phyloP scores from a whole-genome alignment of 129 eudicot species.

The Flaveria robusta region DNA sequence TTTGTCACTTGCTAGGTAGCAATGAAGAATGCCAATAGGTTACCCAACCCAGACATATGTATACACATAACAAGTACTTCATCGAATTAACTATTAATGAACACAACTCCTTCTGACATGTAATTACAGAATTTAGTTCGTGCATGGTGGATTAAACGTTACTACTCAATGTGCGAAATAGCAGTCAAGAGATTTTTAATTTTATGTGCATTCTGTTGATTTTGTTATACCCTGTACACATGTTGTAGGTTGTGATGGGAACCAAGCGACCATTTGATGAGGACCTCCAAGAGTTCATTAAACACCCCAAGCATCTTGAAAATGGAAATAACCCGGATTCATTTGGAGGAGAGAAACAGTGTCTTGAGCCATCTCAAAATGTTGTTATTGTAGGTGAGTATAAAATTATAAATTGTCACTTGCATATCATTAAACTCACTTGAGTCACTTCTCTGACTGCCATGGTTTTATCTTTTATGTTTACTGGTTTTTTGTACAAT shows the following conservation, averaged over 20 bases:
- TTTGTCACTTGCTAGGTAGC: not conserved
- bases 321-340: conserved; percentile 28
- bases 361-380: conserved; percentile 28
- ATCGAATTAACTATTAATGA: too few relatives aligned
- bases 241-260: conserved; percentile 52
- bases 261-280: conserved; percentile 53
- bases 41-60: too few relatives aligned
- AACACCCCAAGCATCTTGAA: conserved; percentile 51
- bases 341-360: conserved; percentile 23
- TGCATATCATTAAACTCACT: not conserved
- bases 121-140: not conserved
- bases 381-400: conserved; percentile 38
- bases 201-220: not conserved
- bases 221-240: conserved; percentile 12
- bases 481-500: not conserved
- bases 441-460: not conserved
- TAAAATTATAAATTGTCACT: not conserved
- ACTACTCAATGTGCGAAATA: not conserved
- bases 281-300: conserved; percentile 49
- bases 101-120: not conserved
- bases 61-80: too few relatives aligned
- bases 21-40: not conserved
- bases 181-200: not conserved
- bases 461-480: not conserved
- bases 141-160: not conserved